phyloP scores from a whole-genome alignment of 306 rosid species.

The Cotoneaster glaucophyllus region DNA sequence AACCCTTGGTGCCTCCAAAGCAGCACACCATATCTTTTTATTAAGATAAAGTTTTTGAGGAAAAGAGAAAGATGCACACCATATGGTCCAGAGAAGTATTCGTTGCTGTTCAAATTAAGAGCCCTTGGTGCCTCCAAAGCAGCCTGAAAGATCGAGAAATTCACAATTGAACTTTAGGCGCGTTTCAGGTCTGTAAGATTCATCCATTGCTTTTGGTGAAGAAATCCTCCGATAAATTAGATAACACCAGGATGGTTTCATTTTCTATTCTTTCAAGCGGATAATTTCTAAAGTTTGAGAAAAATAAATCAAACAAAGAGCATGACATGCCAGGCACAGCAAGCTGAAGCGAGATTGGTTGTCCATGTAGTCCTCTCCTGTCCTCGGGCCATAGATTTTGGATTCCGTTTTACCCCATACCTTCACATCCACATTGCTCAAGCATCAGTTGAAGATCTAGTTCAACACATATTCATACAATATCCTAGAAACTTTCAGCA shows the following conservation, averaged over 20 bases:
- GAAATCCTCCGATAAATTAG: neutral
- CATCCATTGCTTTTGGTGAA: neutral
- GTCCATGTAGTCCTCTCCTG: slow-evolving; percentile 39
- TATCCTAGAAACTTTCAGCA: neutral
- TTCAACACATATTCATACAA: neutral
- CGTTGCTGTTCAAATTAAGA: slow-evolving; percentile 32
- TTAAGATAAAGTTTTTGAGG: neutral
- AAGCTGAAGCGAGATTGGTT: slow-evolving; percentile 42
- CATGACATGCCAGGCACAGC: slow-evolving; percentile 33
- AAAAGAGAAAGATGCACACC: slow-evolving; percentile 17
- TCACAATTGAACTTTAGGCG: neutral
- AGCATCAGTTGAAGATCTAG: slow-evolving; percentile 1
- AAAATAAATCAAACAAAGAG: neutral
- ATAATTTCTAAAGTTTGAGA: neutral
- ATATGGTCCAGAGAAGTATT: slow-evolving; percentile 41
- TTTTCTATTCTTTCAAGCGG: neutral
- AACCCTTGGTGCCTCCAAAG: too few species aligned
- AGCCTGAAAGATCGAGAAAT: slow-evolving; percentile 27
- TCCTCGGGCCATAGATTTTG: slow-evolving; percentile 33
- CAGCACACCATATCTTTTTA: too few species aligned
- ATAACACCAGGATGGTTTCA: neutral
- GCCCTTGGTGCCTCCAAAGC: slow-evolving; percentile 45
- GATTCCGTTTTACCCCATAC: slow-evolving; percentile 49
- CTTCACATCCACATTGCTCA: slow-evolving; percentile 13
- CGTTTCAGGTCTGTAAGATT: neutral